Conservation (phyloP, 768 basidiomycete species). For the Paxillus involutus region DNA sequence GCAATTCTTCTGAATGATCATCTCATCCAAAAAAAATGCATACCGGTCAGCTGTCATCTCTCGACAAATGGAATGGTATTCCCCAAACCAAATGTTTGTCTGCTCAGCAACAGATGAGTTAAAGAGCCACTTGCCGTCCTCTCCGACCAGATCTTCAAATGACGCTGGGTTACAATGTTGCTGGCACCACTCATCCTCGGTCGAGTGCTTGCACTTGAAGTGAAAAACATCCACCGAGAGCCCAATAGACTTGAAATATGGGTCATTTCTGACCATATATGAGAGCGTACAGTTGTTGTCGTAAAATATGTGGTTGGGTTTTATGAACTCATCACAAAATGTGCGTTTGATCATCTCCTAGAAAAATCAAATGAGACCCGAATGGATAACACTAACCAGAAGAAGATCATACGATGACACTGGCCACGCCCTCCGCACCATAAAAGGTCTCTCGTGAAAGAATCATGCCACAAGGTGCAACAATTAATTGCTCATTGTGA, state of each 20-base stretch:
- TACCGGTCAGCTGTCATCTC: constrained; percentile 34
- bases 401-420: neutral
- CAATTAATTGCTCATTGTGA: constrained; percentile 36
- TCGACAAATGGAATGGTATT: constrained; percentile 28
- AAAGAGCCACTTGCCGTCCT: constrained; percentile 32
- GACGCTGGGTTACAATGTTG: constrained; percentile 29
- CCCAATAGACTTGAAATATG: constrained; percentile 17
- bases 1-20: constrained; percentile 30
- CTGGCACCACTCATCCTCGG: constrained; percentile 22
- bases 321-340: neutral
- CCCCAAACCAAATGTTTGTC: constrained; percentile 40
- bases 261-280: neutral
- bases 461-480: constrained; percentile 35
- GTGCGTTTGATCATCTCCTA: constrained; percentile 8
- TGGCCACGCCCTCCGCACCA: neutral
- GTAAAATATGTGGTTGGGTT: neutral
- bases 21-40: constrained; percentile 38
- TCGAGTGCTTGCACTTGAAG: constrained; percentile 33
- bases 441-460: constrained; percentile 27
- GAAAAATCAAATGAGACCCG: too few species aligned
- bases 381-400: too few species aligned
- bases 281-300: constrained; percentile 8
- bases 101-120: constrained; percentile 37
- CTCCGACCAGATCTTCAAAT: constrained; percentile 28
- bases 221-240: constrained; percentile 11